phyloP scores from a whole-genome alignment of 306 rosid species.

The Gynostemma pentaphyllum region DNA sequence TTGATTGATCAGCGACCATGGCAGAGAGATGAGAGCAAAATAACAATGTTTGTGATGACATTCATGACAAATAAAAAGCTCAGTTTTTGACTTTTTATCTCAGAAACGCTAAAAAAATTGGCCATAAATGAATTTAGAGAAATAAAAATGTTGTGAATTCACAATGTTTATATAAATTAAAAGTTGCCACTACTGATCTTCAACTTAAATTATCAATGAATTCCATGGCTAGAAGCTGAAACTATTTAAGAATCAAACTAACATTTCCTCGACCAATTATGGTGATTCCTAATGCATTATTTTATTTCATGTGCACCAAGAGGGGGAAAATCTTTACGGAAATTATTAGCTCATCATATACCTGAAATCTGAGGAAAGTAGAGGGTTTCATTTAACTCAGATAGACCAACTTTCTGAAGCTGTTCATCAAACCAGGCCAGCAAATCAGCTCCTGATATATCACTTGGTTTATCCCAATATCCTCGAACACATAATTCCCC shows the following conservation, averaged over 20 bases:
- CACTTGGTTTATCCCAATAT: constrained; percentile 58
- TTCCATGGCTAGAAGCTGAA: background rate
- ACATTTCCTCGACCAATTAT: background rate
- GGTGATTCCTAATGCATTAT: background rate
- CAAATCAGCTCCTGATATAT: constrained; percentile 30
- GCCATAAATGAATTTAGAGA: too few relatives aligned
- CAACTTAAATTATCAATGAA: background rate
- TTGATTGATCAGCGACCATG: too few relatives aligned
- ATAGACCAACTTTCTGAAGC: constrained; percentile 36
- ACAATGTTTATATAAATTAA: background rate
- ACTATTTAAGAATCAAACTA: background rate
- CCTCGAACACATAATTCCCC: constrained; percentile 69
- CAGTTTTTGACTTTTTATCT: too few relatives aligned
- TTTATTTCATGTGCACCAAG: background rate
- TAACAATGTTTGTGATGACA: too few relatives aligned
- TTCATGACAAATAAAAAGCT: too few relatives aligned
- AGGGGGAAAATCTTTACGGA: background rate
- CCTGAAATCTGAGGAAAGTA: constrained; percentile 80
- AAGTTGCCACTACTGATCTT: background rate
- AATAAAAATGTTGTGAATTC: background rate
- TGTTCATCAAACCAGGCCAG: constrained; percentile 56
- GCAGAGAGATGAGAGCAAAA: too few relatives aligned
- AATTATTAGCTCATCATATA: constrained; percentile 5
- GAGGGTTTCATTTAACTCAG: constrained; percentile 42
- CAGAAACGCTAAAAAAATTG: too few relatives aligned